Conservation (phyloP, 441 rosid genomes). For the Adansonia rubrostipa region DNA sequence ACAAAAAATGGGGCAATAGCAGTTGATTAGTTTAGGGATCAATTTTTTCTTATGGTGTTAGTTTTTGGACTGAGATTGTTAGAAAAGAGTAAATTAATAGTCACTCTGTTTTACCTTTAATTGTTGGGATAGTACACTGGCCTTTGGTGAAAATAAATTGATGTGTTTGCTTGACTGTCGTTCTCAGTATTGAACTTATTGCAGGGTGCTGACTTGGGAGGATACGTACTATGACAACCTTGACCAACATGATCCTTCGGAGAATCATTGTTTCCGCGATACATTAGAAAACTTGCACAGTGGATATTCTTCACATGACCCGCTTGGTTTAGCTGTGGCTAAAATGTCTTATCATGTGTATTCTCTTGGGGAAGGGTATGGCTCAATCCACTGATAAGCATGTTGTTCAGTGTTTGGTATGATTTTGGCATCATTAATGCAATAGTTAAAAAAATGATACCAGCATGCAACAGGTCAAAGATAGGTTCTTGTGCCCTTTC, state of each 20-base stretch:
- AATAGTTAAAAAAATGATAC: constrained; percentile 13
- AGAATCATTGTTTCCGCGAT: constrained; percentile 43
- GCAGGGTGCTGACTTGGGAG: constrained; percentile 91
- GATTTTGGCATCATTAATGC: constrained; percentile 7
- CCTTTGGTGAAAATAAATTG: constrained; percentile 1
- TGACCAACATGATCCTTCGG: constrained; percentile 44
- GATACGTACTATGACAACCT: constrained; percentile 71
- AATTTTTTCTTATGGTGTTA: background rate
- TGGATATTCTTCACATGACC: constrained; percentile 49
- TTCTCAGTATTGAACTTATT: constrained; percentile 29
- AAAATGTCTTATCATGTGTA: constrained; percentile 86
- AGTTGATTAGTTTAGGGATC: constrained; percentile 3
- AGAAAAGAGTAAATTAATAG: background rate
- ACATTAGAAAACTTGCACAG: constrained; percentile 43
- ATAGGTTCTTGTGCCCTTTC: constrained; percentile 11
- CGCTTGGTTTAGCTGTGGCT: constrained; percentile 77
- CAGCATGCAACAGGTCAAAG: background rate
- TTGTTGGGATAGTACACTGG: constrained; percentile 12
- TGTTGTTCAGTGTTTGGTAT: constrained; percentile 10
- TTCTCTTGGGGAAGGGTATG: constrained; percentile 96
- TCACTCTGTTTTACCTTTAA: background rate
- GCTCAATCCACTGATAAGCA: constrained; percentile 22
- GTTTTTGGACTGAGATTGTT: background rate
- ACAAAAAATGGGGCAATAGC: background rate
- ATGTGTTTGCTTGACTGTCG: constrained; percentile 15